Percentiles rank a stretch among this genome's conserved stretches.
phyloP scores from a whole-genome alignment of 495 filamentous ascomycete genomes.

The Hamigera avellanea region DNA sequence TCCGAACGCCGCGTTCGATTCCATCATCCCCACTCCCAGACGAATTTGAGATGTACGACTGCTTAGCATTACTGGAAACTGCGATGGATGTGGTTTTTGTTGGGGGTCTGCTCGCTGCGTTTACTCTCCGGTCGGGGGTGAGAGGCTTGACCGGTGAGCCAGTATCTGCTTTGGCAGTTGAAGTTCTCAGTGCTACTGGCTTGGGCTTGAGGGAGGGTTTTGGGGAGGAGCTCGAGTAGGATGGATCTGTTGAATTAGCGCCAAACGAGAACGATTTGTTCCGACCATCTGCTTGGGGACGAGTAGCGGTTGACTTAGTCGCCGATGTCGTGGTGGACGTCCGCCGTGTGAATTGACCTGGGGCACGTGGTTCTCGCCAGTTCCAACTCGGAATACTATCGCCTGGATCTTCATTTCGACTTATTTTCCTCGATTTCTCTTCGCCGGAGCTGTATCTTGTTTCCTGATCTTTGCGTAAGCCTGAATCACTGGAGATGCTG shows the following conservation, averaged over 20 bases:
- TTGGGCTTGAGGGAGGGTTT: constrained; percentile 30
- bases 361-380: constrained; percentile 3
- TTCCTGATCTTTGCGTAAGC: constrained; percentile 14
- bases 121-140: constrained; percentile 11
- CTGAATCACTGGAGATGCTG: constrained; percentile 16
- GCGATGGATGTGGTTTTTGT: constrained; percentile 17
- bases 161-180: constrained; percentile 1
- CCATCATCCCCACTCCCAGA: constrained; percentile 18
- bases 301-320: not conserved
- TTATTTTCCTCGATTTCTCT: constrained; percentile 4
- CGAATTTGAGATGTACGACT: constrained; percentile 15
- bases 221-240: constrained; percentile 11
- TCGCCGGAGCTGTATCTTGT: constrained; percentile 18
- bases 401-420: not conserved
- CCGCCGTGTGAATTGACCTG: not conserved
- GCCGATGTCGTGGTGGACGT: not conserved
- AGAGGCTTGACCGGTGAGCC: constrained; percentile 9
- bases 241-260: constrained; percentile 9
- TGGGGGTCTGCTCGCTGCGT: constrained; percentile 9
- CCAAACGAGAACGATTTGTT: not conserved
- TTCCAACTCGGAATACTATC: constrained; percentile 3
- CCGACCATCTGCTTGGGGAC: not conserved
- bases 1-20: constrained; percentile 14
- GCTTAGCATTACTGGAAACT: constrained; percentile 2
- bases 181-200: constrained; percentile 21